These are phyloP conservation scores for Populus simonii DNA, from an alignment of 345 rosid genomes.

Conservation along the genomic window DNA sequence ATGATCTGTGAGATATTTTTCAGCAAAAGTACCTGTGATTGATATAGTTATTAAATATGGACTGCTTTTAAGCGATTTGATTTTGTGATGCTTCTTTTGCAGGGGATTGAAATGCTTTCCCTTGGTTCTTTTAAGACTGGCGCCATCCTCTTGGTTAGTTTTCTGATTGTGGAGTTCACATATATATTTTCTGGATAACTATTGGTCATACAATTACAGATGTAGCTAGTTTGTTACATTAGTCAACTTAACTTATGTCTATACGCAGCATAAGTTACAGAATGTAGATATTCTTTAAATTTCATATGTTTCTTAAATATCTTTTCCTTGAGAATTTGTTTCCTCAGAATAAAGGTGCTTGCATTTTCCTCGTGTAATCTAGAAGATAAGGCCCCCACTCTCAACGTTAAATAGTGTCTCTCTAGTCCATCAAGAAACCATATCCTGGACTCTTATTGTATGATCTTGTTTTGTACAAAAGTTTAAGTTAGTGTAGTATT, in stretches of 20 bases:
- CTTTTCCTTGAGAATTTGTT: not conserved
- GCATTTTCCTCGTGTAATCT: not conserved
- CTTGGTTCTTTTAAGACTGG: conserved; percentile 98
- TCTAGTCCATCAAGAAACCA: not conserved
- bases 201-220: not conserved
- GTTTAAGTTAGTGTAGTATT: not conserved
- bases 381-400: not conserved
- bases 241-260: not conserved
- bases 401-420: not conserved
- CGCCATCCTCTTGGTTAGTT: conserved; percentile 85
- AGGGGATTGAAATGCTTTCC: conserved; percentile 99
- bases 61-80: not conserved
- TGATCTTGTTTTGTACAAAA: not conserved
- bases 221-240: not conserved
- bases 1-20: not conserved
- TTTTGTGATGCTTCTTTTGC: conserved; percentile 7
- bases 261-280: not conserved
- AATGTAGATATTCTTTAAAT: not conserved
- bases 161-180: not conserved
- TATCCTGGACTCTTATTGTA: not conserved
- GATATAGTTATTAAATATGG: not conserved
- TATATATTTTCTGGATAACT: not conserved
- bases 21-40: not conserved
- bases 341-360: not conserved
- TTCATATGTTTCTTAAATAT: not conserved